Evolutionary conservation across 768 basidiomycete genomes (phyloP).

Genomic region (Pleurotus salmoneostramineus): DNA sequence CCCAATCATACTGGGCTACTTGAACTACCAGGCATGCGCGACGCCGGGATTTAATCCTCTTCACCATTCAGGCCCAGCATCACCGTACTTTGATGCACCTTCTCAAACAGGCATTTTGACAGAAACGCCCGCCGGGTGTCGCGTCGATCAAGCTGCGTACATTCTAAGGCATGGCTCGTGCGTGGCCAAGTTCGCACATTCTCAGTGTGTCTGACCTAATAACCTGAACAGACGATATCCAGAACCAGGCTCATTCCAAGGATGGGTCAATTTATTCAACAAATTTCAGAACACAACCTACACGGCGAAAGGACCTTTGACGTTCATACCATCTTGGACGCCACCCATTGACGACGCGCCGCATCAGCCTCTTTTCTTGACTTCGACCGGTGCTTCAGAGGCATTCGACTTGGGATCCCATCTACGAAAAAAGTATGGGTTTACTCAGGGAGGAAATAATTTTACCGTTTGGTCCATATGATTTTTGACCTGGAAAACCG

Average conservation of each 20-base stretch:
- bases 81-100: constrained; percentile 40
- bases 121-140: constrained; percentile 30
- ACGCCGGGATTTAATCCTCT: constrained; percentile 24
- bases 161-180: constrained; percentile 40
- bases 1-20: no score
- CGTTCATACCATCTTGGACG: constrained; percentile 36
- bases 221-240: constrained; percentile 29
- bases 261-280: constrained; percentile 31
- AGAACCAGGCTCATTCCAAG: constrained; percentile 33
- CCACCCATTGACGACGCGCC: constrained; percentile 34
- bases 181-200: constrained; percentile 7
- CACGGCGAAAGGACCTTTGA: constrained; percentile 31
- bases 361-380: constrained; percentile 34
- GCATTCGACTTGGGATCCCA: constrained; percentile 36
- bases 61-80: constrained; percentile 37
- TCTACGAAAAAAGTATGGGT: constrained; percentile 32
- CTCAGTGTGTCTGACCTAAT: not conserved
- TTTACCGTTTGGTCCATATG: constrained; percentile 35
- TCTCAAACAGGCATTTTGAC: constrained; percentile 27
- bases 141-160: constrained; percentile 40
- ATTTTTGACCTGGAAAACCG: not conserved
- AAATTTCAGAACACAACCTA: constrained; percentile 39
- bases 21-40: no score
- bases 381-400: constrained; percentile 33
- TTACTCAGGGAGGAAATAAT: constrained; percentile 35